Base-by-base conservation (phyloP, 108 stramenopile genomes). In the Tribonema minus region DNA sequence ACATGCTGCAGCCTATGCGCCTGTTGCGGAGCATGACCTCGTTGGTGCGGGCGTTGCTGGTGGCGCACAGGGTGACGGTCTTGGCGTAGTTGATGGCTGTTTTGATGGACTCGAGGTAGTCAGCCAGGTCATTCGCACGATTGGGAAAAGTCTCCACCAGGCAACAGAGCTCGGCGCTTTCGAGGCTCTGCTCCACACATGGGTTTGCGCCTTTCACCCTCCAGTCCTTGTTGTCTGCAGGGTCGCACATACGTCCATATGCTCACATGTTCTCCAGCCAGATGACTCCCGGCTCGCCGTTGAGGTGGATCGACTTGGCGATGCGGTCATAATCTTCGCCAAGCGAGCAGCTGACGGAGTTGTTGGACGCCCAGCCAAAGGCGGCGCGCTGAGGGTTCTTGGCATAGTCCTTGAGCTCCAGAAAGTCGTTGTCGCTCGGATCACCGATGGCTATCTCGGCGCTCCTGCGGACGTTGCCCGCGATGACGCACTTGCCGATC, bases 131-230 rank as follows among this genome's bases (percentile, higher is more conserved):
- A 6, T 84, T 81, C 67, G 86, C 85, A 74, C 79, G 81, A 74
- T 71, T 31, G 6, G 87, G 87, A 34, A 87, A 87, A n/a, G 87
- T 87, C 63, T 87, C 87, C 37, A 87, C 87, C 23, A 87, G 77
- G 61, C 86, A 86, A 74, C 87, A 87, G 27, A 87, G 76, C 81
- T 87, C 87, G 72, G 82, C 84, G 31, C 80, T 82, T 68, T 87
- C 87, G n/a, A 87, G 80, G n/a, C 85, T 87, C 81, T 87, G n/a
- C n/a, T n/a, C n/a, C 12, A 87, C 73, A 58, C 87, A 87, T 2
- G 87, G 87, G 81, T 87, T 87, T 58, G 85, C 87, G 20, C 87
- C 87, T 70, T 61, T 58, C 29, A 86, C 87, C 61, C 80, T 54
- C 30, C 26, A 35, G 69, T 87, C 87, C 70, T 67, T 71, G 83